Conservation (phyloP, 768 basidiomycete species). For the Phaeolepiota aurea region DNA sequence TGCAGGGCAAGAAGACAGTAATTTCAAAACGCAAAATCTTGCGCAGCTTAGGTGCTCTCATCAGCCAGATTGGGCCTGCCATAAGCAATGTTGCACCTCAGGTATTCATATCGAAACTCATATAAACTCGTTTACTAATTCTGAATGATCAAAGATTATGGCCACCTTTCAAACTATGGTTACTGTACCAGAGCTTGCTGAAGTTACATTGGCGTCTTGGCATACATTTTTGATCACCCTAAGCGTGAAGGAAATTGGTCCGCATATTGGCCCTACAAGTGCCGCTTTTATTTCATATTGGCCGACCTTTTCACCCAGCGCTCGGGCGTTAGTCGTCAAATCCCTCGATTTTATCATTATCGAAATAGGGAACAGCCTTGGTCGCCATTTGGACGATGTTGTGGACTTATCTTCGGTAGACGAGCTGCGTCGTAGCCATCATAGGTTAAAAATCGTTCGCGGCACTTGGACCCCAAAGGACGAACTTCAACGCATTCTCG, state of each 20-base stretch:
- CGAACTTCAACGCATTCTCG: slow-evolving; percentile 57
- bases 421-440: slow-evolving; percentile 41
- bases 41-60: slow-evolving; percentile 66
- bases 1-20: slow-evolving; percentile 66
- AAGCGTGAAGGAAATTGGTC: slow-evolving; percentile 61
- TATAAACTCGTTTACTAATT: no score
- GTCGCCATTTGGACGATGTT: slow-evolving; percentile 60
- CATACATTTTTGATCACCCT: slow-evolving; percentile 64
- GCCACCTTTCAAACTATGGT: slow-evolving; percentile 90
- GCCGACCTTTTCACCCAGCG: slow-evolving; percentile 46
- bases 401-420: slow-evolving; percentile 71
- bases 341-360: slow-evolving; percentile 67
- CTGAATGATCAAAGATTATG: slow-evolving; percentile 92
- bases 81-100: slow-evolving; percentile 81
- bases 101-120: no score
- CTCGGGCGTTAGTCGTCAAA: slow-evolving; percentile 43
- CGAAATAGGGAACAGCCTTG: slow-evolving; percentile 47
- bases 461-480: slow-evolving; percentile 41
- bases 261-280: slow-evolving; percentile 80
- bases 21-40: slow-evolving; percentile 70
- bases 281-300: slow-evolving; percentile 79
- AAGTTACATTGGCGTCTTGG: slow-evolving; percentile 79
- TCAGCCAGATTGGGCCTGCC: slow-evolving; percentile 58
- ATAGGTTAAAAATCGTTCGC: slow-evolving; percentile 36
- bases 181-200: slow-evolving; percentile 62